Evolutionary conservation across 495 filamentous ascomycete genomes (phyloP).

Genomic region (Extremus antarcticus): DNA sequence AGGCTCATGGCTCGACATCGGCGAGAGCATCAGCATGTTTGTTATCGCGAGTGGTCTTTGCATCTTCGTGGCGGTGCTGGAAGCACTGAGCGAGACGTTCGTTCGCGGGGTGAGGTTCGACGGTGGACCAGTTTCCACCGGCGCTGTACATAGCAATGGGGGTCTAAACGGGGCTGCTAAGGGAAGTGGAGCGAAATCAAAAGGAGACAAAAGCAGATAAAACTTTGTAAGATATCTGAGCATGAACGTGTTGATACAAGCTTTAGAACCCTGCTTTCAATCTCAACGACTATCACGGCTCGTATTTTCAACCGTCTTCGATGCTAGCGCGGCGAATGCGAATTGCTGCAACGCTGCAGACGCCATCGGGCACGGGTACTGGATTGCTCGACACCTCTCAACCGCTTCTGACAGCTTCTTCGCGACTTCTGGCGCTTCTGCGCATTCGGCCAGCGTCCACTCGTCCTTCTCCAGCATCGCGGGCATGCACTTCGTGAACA

Average conservation of each 20-base stretch:
- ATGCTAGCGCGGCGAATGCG: slow-evolving; percentile 8
- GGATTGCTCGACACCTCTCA: slow-evolving; percentile 12
- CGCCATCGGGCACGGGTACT: slow-evolving; percentile 19
- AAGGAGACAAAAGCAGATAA: neutral
- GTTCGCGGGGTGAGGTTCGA: slow-evolving; percentile 71
- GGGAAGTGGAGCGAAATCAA: neutral
- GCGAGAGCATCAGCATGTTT: slow-evolving; percentile 90
- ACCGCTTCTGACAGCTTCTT: slow-evolving; percentile 16
- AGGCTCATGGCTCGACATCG: slow-evolving; percentile 95
- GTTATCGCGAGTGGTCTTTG: slow-evolving; percentile 80
- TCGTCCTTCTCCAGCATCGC: slow-evolving; percentile 18
- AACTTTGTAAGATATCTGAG: neutral
- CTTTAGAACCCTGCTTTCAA: neutral
- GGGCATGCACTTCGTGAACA: slow-evolving; percentile 18
- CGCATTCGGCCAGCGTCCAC: slow-evolving; percentile 15
- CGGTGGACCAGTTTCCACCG: slow-evolving; percentile 6
- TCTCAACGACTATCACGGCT: neutral
- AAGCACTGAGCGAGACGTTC: slow-evolving; percentile 75
- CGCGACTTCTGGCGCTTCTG: slow-evolving; percentile 5
- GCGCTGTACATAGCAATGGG: slow-evolving; percentile 3
- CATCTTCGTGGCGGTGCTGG: slow-evolving; percentile 81
- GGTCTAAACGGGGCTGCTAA: neutral
- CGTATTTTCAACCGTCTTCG: slow-evolving; percentile 1
- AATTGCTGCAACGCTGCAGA: slow-evolving; percentile 18
- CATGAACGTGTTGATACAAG: neutral